Evolutionary conservation across 371 early-diverging fungal species (phyloP).

Genomic region (Thermomucor indicae-seudaticae): DNA sequence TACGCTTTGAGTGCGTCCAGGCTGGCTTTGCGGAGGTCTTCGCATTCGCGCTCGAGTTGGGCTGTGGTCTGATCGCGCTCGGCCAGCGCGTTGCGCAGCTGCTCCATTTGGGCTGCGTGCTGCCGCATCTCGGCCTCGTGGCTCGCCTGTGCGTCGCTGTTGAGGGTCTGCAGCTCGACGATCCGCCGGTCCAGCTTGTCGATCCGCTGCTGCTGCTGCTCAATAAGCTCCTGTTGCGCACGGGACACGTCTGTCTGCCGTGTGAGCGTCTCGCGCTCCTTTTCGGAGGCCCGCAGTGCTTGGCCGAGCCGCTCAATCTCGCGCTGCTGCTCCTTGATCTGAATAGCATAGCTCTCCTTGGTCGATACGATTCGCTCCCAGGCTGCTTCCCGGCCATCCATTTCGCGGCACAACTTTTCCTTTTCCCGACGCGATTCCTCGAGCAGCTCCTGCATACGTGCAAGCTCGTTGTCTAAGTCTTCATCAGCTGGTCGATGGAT

Average conservation of each 20-base stretch:
- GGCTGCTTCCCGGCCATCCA: constrained; percentile 31
- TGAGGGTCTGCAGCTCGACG: constrained; percentile 8
- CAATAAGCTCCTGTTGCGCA: constrained; percentile 11
- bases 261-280: constrained; percentile 1
- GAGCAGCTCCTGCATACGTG: constrained; percentile 13
- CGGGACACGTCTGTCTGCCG: neutral
- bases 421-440: constrained; percentile 22
- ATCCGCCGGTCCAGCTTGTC: constrained; percentile 20
- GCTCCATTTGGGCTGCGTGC: constrained; percentile 21
- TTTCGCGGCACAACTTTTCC: constrained; percentile 17
- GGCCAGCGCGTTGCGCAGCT: constrained; percentile 18
- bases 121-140: constrained; percentile 13
- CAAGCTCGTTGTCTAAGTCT: constrained; percentile 3
- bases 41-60: constrained; percentile 34
- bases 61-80: constrained; percentile 22
- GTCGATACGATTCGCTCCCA: constrained; percentile 32
- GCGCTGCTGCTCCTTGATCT: constrained; percentile 25
- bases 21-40: constrained; percentile 22
- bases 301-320: constrained; percentile 21
- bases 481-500: neutral
- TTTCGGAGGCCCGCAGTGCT: constrained; percentile 5
- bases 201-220: constrained; percentile 29
- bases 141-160: neutral
- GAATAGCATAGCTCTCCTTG: constrained; percentile 38
- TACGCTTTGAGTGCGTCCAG: constrained; percentile 23